These are phyloP conservation scores for Elongisporangium undulatum DNA, from an alignment of 352 stramenopile species.

Conservation along the genomic window DNA sequence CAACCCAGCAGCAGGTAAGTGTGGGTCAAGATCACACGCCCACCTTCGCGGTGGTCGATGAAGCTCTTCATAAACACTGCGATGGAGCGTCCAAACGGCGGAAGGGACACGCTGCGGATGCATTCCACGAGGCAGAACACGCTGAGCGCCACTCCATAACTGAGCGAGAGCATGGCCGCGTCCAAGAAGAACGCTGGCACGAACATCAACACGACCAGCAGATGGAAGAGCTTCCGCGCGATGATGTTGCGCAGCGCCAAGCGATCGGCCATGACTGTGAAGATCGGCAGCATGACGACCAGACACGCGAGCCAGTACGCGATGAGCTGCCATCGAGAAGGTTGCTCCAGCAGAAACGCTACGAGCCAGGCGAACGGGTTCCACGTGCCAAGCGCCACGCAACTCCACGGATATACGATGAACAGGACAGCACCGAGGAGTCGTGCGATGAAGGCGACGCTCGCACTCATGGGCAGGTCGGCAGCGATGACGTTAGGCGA, in stretches of 20 bases:
- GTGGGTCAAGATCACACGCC: constrained; percentile 66
- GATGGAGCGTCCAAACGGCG: constrained; percentile 44
- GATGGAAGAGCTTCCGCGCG: constrained; percentile 75
- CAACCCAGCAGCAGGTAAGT: constrained; percentile 77
- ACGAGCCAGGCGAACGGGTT: constrained; percentile 63
- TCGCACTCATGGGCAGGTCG: constrained; percentile 21
- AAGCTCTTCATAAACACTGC: constrained; percentile 64
- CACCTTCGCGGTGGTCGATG: constrained; percentile 71
- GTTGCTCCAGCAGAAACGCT: constrained; percentile 29
- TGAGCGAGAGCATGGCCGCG: constrained; percentile 60
- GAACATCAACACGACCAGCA: constrained; percentile 78
- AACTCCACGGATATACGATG: constrained; percentile 59
- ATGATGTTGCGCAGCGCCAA: constrained; percentile 64
- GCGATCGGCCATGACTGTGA: constrained; percentile 25
- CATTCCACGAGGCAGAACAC: constrained; percentile 73
- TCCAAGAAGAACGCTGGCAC: constrained; percentile 54
- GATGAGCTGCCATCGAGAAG: constrained; percentile 32
- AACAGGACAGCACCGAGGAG: constrained; percentile 19
- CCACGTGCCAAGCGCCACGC: constrained; percentile 50
- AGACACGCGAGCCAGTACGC: constrained; percentile 55
- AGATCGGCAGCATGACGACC: constrained; percentile 47
- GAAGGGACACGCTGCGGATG: constrained; percentile 50
- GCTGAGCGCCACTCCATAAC: constrained; percentile 68
- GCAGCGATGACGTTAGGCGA: constrained; percentile 32
- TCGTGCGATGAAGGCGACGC: constrained; percentile 24